These are phyloP conservation scores for Populus simonii DNA, from an alignment of 345 rosid species.

Conservation along the genomic window DNA sequence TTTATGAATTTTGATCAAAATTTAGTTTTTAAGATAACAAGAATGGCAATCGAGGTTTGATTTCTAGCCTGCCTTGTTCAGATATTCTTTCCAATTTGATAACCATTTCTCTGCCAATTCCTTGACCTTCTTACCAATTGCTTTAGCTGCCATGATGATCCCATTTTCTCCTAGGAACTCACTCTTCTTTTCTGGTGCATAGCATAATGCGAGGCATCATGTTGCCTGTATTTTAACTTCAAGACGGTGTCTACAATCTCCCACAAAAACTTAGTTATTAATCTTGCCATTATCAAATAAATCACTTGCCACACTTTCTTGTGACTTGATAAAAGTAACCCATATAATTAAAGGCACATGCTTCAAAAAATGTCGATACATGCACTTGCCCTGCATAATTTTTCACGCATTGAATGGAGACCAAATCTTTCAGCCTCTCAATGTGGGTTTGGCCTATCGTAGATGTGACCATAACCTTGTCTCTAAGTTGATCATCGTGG, in stretches of 20 bases:
- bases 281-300: background rate
- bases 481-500: background rate
- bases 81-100: background rate
- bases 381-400: background rate
- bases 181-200: conserved; percentile 8
- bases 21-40: no score
- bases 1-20: no score
- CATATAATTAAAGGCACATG: conserved; percentile 28
- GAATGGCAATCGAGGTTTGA: no score
- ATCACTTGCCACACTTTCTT: background rate
- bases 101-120: conserved; percentile 27
- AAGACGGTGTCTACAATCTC: conserved; percentile 24
- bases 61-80: background rate
- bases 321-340: conserved; percentile 28
- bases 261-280: conserved; percentile 6
- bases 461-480: conserved; percentile 35
- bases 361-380: conserved; percentile 24
- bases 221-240: conserved; percentile 15
- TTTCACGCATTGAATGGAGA: background rate
- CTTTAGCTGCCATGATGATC: conserved; percentile 29
- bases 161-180: conserved; percentile 31
- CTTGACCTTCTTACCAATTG: conserved; percentile 22
- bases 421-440: conserved; percentile 23
- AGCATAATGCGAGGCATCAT: conserved; percentile 25
- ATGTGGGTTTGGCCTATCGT: conserved; percentile 7